Evolutionary conservation across 83 land plant species (phyloP).

Genomic region (Diphasiastrum complanatum): DNA sequence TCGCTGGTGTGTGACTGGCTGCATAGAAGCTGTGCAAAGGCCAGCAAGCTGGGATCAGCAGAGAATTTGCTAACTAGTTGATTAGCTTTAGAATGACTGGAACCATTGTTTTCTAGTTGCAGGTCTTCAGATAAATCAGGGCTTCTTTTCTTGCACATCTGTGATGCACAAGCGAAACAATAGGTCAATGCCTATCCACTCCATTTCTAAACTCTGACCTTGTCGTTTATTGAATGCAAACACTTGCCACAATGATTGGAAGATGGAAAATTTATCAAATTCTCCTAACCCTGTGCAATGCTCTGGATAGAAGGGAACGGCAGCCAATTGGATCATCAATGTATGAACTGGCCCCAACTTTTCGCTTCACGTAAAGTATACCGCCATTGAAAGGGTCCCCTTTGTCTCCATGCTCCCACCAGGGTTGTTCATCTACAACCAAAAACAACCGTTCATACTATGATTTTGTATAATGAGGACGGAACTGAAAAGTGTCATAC

Average conservation of each 20-base stretch:
- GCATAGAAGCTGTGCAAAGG: conserved; percentile 87
- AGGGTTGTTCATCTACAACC: conserved; percentile 46
- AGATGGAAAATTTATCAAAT: not conserved
- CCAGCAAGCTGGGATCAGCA: conserved; percentile 89
- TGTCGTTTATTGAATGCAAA: not conserved
- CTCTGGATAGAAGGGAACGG: conserved; percentile 82
- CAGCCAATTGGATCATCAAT: conserved; percentile 93
- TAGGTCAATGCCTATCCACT: too few species aligned
- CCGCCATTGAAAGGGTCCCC: conserved; percentile 77
- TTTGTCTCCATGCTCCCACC: conserved; percentile 71
- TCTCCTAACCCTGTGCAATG: conserved; percentile 71
- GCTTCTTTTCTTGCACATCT: too few species aligned
- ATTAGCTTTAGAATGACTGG: conserved; percentile 44
- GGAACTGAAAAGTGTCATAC: not conserved
- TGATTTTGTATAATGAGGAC: conserved; percentile 2
- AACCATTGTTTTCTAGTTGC: too few species aligned
- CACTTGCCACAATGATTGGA: not conserved
- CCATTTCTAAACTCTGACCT: too few species aligned
- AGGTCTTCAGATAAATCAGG: too few species aligned
- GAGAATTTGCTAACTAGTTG: conserved; percentile 88
- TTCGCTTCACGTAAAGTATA: conserved; percentile 71
- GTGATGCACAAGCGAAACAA: too few species aligned
- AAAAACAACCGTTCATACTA: not conserved
- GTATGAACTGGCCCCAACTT: conserved; percentile 93
- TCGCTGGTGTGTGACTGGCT: conserved; percentile 8